Evolutionary conservation across 352 stramenopile species (phyloP), one percentile per base, ranked within the genome.

Genomic region (Phytophthora pluvialis): DNA sequence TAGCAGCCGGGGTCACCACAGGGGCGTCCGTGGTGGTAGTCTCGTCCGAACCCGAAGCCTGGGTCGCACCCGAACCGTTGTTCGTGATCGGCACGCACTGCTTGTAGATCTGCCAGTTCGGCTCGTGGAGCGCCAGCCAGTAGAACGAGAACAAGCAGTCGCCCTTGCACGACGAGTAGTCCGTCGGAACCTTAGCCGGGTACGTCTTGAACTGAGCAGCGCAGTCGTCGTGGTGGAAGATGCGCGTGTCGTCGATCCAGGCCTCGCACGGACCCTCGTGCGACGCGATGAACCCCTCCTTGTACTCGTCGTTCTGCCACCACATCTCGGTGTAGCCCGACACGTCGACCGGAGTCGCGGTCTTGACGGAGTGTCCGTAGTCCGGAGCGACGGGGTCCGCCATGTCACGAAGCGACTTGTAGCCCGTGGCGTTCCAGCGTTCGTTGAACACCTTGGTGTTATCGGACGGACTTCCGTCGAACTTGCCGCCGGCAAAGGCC

Each of bases 271-370:
- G 72, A 25, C 72, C 73, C 4, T 29, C 18, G 54, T 81, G 75
- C 6, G 72, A 73, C 5, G 54, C 43, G 59, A 75, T 71, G 59
- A 82, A 78, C 1, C 73, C 71, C 15, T 69, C 40, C 32, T 71
- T 60, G 56, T 72, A 72, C 55, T 82, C 32, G 42, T 80, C 67
- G 40, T 78, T 78, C 50, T 76, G 63, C 54, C 56, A 72, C 61
- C 48, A 63, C 48, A 72, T 78, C 15, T 64, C 64, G 7, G 42
- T 63, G 48, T 70, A 63, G 36, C 55, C 35, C 12, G 45, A 65
- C 29, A 81, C 73, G 18, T 78, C 67, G 8, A 77, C 39, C 0
- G 70, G 60, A 29, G 43, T 45, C 25, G 31, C 62, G 3, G 52
- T 64, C 16, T 61, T 46, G 4, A 66, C 15, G 2, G 73, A 72